These are phyloP conservation scores for Phialocephala subalpina DNA, from an alignment of 2,329 filamentous ascomycete genomes.

Conservation along the genomic window DNA sequence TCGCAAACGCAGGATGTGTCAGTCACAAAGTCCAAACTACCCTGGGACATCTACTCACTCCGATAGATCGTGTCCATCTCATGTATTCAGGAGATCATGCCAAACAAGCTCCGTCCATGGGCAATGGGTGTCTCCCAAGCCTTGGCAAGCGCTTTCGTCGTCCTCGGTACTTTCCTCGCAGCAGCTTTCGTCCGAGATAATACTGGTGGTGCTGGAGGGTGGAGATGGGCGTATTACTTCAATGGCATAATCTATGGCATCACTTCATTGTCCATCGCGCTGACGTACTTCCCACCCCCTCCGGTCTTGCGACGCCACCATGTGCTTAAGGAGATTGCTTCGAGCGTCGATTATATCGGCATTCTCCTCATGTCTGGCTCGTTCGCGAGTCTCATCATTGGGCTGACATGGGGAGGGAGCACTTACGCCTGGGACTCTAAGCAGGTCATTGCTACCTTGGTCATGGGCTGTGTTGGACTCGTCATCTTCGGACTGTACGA, in stretches of 20 bases:
- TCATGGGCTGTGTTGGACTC: slow-evolving; percentile 50
- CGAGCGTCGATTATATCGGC: slow-evolving; percentile 29
- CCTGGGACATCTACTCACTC: slow-evolving; percentile 3
- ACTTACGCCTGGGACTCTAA: slow-evolving; percentile 62
- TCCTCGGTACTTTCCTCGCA: slow-evolving; percentile 30
- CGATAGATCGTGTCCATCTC: slow-evolving; percentile 30
- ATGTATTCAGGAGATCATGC: slow-evolving; percentile 34
- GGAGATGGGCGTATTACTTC: slow-evolving; percentile 35
- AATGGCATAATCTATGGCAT: slow-evolving; percentile 31
- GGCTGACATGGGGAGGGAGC: slow-evolving; percentile 64
- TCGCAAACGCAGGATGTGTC: slow-evolving; percentile 32
- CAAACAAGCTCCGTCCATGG: slow-evolving; percentile 30
- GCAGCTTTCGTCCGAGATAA: slow-evolving; percentile 28
- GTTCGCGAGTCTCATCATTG: slow-evolving; percentile 26
- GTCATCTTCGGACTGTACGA: slow-evolving; percentile 33
- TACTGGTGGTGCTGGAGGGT: slow-evolving; percentile 29
- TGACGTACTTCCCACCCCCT: slow-evolving; percentile 31
- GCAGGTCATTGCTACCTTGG: slow-evolving; percentile 60
- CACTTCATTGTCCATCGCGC: slow-evolving; percentile 21
- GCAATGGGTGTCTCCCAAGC: slow-evolving; percentile 32
- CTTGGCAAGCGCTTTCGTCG: slow-evolving; percentile 29
- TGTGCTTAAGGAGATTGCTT: slow-evolving; percentile 20
- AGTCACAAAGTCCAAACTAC: neutral
- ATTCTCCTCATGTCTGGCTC: slow-evolving; percentile 29
- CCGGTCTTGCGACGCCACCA: slow-evolving; percentile 29